Evolutionary conservation across 73 alveolate genomes (phyloP), one percentile per base, ranked within the genome.

Genomic region (Breviolum minutum): DNA sequence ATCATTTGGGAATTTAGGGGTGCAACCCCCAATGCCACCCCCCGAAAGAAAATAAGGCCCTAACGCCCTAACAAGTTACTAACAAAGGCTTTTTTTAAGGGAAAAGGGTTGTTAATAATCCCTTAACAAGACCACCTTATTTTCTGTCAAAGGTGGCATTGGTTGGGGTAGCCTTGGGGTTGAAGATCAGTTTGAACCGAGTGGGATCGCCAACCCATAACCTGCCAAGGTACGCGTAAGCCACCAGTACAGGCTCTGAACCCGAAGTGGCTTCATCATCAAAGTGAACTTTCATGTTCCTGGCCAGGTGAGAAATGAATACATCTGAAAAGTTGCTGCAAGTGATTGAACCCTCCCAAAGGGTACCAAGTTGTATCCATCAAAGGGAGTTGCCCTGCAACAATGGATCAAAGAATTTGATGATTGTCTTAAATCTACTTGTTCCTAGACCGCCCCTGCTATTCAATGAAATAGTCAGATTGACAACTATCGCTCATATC

Each of bases 271-370:
- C 71, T 26, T 17, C 94, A 24, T 94, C 99, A 20, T 94, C 99
- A 22, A 94, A 94, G 73, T 80, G 94, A 63, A 94, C 94, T 26
- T 62, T 69, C 99, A 94, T 94, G 63, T 79, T 94, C 98, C 98
- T 92, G 88, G 71, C 32, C 83, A 68, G 24, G n/a, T 68, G 77
- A 22, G 77, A 2, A 22, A 22, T 22, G 77, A 68, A 22, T 2
- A 22, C 17, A 68, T 68, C 48, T 73, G 83, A 54, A 14, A 73
- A 73, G 83, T 32, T 40, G 54, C 54, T 40, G 0, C 54, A 40
- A 3, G 0, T 40, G 54, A 40, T 40, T 40, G 54, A 40, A 40
- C 54, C 54, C 54, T 40, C 54, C 54, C 54, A 40, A 40, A 3
- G 54, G 54, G 54, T 40, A 40, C 54, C 54, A 40, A 40, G 0